Evolutionary conservation across 1,139 yeast genomes (phyloP).

Genomic region (Casaregolazyma lundiana): DNA sequence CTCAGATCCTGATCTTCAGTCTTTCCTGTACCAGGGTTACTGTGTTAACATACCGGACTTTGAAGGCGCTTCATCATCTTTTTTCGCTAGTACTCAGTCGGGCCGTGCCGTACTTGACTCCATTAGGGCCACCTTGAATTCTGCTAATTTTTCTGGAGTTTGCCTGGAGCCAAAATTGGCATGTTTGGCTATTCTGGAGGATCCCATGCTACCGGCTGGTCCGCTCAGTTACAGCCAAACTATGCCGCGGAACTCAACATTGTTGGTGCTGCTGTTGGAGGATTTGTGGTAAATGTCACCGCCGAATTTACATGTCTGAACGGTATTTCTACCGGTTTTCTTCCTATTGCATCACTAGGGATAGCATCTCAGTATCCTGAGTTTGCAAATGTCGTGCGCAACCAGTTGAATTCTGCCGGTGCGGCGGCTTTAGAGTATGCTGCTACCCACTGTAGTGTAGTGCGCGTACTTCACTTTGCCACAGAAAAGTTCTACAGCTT

Average conservation of each 20-base stretch:
- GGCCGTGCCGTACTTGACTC: constrained; percentile 29
- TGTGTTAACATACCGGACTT: constrained; percentile 28
- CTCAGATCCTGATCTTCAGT: constrained; percentile 7
- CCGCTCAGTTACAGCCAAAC: constrained; percentile 22
- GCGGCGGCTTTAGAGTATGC: constrained; percentile 1
- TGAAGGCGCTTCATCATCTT: constrained; percentile 25
- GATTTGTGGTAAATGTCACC: constrained; percentile 21
- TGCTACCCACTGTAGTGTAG: constrained; percentile 15
- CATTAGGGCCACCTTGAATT: constrained; percentile 22
- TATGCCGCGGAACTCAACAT: constrained; percentile 28
- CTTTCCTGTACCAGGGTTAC: constrained; percentile 15
- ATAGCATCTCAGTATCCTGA: constrained; percentile 8
- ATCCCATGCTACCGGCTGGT: constrained; percentile 29
- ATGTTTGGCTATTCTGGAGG: constrained; percentile 31
- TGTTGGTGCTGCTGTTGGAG: constrained; percentile 29
- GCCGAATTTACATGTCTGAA: constrained; percentile 13
- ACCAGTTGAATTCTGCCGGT: background rate
- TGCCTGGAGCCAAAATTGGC: constrained; percentile 13
- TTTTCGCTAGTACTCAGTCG: constrained; percentile 21
- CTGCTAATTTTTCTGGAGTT: constrained; percentile 17
- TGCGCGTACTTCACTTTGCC: constrained; percentile 17
- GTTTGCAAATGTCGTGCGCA: background rate
- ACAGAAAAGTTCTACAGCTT: constrained; percentile 21
- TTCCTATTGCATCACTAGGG: constrained; percentile 11
- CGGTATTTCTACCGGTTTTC: constrained; percentile 9